Conservation (phyloP, 768 basidiomycete genomes). For the Fistulinella prunicolor region DNA sequence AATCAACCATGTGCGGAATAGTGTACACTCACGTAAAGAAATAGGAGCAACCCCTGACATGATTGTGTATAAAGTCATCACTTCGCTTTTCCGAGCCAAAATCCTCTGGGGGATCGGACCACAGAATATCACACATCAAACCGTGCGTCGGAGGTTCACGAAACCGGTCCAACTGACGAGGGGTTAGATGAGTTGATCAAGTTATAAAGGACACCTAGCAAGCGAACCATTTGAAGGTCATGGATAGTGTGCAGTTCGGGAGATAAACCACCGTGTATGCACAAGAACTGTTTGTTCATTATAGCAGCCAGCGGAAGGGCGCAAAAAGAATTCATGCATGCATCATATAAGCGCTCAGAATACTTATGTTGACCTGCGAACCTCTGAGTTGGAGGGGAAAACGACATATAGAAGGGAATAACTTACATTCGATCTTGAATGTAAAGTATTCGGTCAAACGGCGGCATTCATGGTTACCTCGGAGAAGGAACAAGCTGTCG, state of each 20-base stretch:
- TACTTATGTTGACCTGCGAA: slow-evolving; percentile 68
- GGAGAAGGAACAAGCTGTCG: slow-evolving; percentile 55
- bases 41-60: slow-evolving; percentile 70
- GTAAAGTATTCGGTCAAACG: slow-evolving; percentile 65
- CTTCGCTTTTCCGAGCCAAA: slow-evolving; percentile 64
- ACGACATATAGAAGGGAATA: not conserved
- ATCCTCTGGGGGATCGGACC: slow-evolving; percentile 73
- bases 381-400: slow-evolving; percentile 2
- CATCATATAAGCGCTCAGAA: slow-evolving; percentile 70
- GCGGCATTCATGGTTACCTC: slow-evolving; percentile 66
- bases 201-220: not conserved
- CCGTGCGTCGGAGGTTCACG: slow-evolving; percentile 71
- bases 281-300: slow-evolving; percentile 81
- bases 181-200: not conserved
- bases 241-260: slow-evolving; percentile 68
- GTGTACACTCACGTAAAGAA: slow-evolving; percentile 60
- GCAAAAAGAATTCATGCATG: slow-evolving; percentile 73
- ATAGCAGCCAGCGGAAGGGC: slow-evolving; percentile 68
- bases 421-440: slow-evolving; percentile 50
- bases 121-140: slow-evolving; percentile 73
- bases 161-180: slow-evolving; percentile 61
- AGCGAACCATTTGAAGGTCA: slow-evolving; percentile 55
- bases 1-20: not conserved
- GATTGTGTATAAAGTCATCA: slow-evolving; percentile 69
- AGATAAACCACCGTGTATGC: slow-evolving; percentile 72